These are phyloP conservation scores for Rubia tinctorum DNA, from an alignment of 305 asterid species.

Conservation along the genomic window DNA sequence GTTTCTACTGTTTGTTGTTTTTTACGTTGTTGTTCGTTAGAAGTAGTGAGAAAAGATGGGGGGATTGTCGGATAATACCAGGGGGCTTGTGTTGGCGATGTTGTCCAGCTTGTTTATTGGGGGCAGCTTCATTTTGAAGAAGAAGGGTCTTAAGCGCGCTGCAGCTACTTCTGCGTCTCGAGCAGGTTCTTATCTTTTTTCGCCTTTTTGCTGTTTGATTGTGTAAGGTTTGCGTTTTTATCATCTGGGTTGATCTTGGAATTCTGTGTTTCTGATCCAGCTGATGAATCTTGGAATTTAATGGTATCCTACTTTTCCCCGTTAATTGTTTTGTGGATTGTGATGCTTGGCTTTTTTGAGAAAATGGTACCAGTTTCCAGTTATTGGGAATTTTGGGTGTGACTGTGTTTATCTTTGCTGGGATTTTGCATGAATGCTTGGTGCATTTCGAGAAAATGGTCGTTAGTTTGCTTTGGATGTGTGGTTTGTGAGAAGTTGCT, in stretches of 20 bases:
- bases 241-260: not conserved
- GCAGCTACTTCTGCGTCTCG: conserved; percentile 55
- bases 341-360: not conserved
- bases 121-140: conserved; percentile 76
- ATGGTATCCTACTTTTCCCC: not conserved
- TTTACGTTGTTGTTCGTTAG: conserved; percentile 1
- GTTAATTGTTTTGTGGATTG: not conserved
- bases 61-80: conserved; percentile 53
- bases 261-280: conserved; percentile 9
- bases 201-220: not conserved
- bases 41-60: conserved; percentile 32
- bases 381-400: not conserved
- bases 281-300: not conserved
- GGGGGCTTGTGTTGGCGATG: conserved; percentile 74
- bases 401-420: not conserved
- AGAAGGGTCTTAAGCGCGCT: conserved; percentile 86
- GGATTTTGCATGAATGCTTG: not conserved
- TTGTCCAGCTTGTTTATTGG: conserved; percentile 82
- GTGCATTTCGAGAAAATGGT: not conserved
- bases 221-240: not conserved
- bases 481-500: not conserved
- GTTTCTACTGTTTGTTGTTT: conserved; percentile 11
- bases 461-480: not conserved
- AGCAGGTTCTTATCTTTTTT: conserved; percentile 45
- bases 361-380: not conserved